phyloP scores from a whole-genome alignment of 305 asterid genomes.

The Salvia sclarea region DNA sequence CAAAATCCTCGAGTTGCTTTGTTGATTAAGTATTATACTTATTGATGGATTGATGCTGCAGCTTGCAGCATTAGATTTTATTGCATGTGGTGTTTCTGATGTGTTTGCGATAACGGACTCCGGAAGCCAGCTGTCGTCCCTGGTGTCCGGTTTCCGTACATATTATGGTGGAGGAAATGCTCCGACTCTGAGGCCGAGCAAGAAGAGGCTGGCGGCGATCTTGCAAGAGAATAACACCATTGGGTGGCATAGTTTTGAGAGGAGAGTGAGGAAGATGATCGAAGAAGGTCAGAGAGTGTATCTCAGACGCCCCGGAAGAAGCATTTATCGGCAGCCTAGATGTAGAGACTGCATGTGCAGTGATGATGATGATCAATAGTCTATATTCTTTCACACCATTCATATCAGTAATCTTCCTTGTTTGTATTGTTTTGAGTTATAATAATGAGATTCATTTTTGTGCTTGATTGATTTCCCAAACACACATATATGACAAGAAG shows the following conservation, averaged over 20 bases:
- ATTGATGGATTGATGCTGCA: slow-evolving; percentile 46
- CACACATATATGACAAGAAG: too few relatives aligned
- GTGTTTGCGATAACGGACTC: slow-evolving; percentile 92
- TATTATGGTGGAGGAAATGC: slow-evolving; percentile 79
- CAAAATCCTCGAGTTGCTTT: background rate
- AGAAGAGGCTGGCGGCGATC: slow-evolving; percentile 80
- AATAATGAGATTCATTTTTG: background rate
- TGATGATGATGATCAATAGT: slow-evolving; percentile 30
- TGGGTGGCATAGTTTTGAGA: slow-evolving; percentile 61
- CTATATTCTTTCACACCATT: background rate
- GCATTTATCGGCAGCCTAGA: slow-evolving; percentile 77
- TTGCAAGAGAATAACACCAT: slow-evolving; percentile 59
- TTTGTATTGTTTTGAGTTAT: background rate
- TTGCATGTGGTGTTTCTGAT: slow-evolving; percentile 81
- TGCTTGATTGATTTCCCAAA: background rate
- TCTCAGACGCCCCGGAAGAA: slow-evolving; percentile 46
- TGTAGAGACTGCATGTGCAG: slow-evolving; percentile 78
- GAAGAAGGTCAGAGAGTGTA: slow-evolving; percentile 77
- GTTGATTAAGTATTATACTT: background rate
- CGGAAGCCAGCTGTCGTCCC: slow-evolving; percentile 90
- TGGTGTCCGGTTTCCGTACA: slow-evolving; percentile 83
- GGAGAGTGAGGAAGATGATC: slow-evolving; percentile 72
- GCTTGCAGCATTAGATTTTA: slow-evolving; percentile 96
- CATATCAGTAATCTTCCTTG: background rate
- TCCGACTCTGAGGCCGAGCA: slow-evolving; percentile 83